phyloP scores from a whole-genome alignment of 352 stramenopile species.

The Phytophthora idaei region DNA sequence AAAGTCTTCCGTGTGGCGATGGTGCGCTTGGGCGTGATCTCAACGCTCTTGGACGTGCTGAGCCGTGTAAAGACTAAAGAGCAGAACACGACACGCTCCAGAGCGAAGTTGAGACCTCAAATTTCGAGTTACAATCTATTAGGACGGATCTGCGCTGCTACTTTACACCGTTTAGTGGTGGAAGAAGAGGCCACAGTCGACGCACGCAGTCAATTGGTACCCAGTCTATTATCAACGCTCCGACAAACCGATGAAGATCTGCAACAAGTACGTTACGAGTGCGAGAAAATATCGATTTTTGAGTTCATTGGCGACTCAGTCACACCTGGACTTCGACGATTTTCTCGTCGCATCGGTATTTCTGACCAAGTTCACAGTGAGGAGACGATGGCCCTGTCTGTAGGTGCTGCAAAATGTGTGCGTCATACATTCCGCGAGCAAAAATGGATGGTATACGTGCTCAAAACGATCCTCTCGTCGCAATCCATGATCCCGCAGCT shows the following conservation, averaged over 20 bases:
- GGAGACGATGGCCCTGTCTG: background rate
- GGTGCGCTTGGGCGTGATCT: constrained; percentile 58
- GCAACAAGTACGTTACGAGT: constrained; percentile 61
- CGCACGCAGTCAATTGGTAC: constrained; percentile 43
- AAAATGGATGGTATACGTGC: constrained; percentile 73
- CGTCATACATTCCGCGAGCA: constrained; percentile 63
- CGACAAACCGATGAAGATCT: constrained; percentile 65
- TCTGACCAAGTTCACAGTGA: background rate
- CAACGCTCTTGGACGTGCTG: constrained; percentile 56
- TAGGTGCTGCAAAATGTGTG: constrained; percentile 36
- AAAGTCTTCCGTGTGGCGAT: constrained; percentile 61
- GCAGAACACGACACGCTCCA: constrained; percentile 15
- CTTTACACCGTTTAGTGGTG: constrained; percentile 68
- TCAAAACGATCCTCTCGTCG: constrained; percentile 73
- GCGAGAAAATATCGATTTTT: constrained; percentile 46
- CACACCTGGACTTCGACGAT: background rate
- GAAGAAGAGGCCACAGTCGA: constrained; percentile 60
- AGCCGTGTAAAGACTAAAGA: constrained; percentile 7
- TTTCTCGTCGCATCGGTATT: background rate
- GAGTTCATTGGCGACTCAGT: background rate
- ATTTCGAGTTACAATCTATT: constrained; percentile 27
- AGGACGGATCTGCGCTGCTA: constrained; percentile 62
- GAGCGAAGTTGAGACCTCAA: constrained; percentile 5
- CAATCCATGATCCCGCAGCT: constrained; percentile 65
- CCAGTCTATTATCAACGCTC: constrained; percentile 63